Conservation (phyloP, 768 basidiomycete species). For the Psilocybe subaeruginosa region DNA sequence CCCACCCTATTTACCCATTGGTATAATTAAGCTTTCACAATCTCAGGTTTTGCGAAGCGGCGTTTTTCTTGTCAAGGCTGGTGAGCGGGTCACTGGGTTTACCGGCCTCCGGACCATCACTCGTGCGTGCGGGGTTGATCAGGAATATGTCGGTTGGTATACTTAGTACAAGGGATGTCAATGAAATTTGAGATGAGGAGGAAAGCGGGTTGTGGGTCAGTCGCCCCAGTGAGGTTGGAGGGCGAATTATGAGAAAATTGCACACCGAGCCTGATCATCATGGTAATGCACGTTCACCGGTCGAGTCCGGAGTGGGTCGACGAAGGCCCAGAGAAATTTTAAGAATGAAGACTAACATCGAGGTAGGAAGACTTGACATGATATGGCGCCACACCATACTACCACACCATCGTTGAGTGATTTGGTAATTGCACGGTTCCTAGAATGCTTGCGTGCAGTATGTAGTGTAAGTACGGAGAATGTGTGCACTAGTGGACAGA, state of each 20-base stretch:
- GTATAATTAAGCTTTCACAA: not conserved
- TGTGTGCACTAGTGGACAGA: not conserved
- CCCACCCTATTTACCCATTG: not conserved
- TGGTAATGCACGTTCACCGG: not conserved
- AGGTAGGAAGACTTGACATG: not conserved
- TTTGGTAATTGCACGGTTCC: not conserved
- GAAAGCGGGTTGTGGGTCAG: not conserved
- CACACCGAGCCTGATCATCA: not conserved
- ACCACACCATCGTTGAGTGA: not conserved
- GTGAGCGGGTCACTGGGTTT: not conserved
- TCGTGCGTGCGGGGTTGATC: not conserved
- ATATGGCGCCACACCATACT: not conserved
- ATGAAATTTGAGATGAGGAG: not conserved
- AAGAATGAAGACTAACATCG: not conserved
- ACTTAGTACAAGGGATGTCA: not conserved
- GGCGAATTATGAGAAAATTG: not conserved
- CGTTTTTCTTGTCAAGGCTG: not conserved
- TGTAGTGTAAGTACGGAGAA: not conserved
- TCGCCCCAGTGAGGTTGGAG: not conserved
- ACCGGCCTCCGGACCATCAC: not conserved
- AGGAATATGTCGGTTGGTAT: not conserved
- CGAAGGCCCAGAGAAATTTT: not conserved
- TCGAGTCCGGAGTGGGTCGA: not conserved
- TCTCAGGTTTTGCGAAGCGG: not conserved
- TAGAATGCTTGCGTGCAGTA: not conserved